Evolutionary conservation across 129 eudicot species (phyloP).

Genomic region (Kitagawia praeruptora): DNA sequence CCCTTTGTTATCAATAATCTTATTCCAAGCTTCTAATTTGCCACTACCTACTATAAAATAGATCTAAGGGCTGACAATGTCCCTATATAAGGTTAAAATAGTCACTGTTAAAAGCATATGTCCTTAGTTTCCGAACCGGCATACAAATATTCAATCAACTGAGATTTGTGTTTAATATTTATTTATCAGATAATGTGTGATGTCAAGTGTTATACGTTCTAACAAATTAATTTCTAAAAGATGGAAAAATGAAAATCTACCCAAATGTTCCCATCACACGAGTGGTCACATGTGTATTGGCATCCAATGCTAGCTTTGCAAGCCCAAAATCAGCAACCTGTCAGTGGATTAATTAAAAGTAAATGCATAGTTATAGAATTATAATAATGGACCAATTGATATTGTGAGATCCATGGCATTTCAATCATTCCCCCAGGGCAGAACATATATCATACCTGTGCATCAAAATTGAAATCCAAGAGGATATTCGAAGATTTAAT

Average conservation of each 20-base stretch:
- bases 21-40: background rate
- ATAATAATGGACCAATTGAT: background rate
- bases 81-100: background rate
- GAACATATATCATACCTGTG: constrained; percentile 28
- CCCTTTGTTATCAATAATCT: background rate
- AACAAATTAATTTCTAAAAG: background rate
- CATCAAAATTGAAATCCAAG: constrained; percentile 55
- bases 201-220: background rate
- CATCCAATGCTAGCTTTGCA: constrained; percentile 67
- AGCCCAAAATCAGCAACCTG: constrained; percentile 94
- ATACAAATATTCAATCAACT: background rate
- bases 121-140: background rate
- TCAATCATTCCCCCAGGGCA: background rate
- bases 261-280: constrained; percentile 90
- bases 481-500: constrained; percentile 66
- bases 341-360: background rate
- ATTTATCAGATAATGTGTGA: background rate
- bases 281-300: constrained; percentile 66
- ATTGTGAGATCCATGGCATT: background rate
- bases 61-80: background rate
- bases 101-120: background rate
- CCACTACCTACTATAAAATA: background rate
- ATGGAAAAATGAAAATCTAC: constrained; percentile 17
- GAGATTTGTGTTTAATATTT: background rate
- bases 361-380: constrained; percentile 9